Conservation (phyloP, 192 early-diverging fungal species). For the Chytriomyces hyalinus region DNA sequence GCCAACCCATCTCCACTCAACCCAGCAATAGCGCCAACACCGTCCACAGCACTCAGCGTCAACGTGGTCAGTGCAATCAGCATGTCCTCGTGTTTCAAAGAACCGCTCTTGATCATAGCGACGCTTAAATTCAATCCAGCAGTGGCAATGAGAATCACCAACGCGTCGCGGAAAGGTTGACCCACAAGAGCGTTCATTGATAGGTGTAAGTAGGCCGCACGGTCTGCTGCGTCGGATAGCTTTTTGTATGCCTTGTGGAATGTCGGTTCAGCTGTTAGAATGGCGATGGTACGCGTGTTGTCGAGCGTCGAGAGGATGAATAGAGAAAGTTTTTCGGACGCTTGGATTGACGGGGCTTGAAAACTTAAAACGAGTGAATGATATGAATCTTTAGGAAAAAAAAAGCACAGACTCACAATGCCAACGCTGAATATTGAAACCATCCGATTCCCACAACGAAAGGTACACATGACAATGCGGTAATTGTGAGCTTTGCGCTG, state of each 20-base stretch:
- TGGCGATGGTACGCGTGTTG: not conserved
- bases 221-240: not conserved
- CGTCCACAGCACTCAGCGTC: constrained; percentile 9
- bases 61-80: constrained; percentile 15
- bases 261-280: not conserved
- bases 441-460: not conserved
- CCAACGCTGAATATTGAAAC: not conserved
- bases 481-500: not conserved
- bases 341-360: constrained; percentile 2
- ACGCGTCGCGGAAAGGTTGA: not conserved
- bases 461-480: not conserved
- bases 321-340: not conserved
- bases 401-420: not conserved
- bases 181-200: not conserved
- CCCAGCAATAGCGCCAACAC: not conserved
- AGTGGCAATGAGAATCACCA: constrained; percentile 15
- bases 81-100: not conserved
- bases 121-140: not conserved
- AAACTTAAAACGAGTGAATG: not conserved
- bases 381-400: not conserved
- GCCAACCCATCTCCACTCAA: not conserved
- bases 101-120: not conserved
- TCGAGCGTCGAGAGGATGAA: not conserved
- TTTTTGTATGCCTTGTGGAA: not conserved
- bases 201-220: not conserved